Evolutionary conservation across 1,139 yeast genomes (phyloP).

Genomic region (Geotrichum cucujoidarum): DNA sequence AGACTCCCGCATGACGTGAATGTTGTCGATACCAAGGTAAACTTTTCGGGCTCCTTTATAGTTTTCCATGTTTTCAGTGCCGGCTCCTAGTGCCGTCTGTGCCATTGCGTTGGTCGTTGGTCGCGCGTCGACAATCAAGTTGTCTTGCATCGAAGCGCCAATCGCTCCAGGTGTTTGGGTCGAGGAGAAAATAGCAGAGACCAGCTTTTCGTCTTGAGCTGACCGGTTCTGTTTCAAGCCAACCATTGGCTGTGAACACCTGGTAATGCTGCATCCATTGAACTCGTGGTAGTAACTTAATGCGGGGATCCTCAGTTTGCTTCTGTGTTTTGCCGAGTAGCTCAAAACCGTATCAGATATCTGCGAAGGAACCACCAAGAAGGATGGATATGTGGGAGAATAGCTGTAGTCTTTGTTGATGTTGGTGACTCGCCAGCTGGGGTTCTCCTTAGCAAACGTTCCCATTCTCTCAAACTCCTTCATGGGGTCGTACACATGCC

Average conservation of each 20-base stretch:
- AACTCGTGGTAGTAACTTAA: slow-evolving; percentile 67
- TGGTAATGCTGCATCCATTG: slow-evolving; percentile 70
- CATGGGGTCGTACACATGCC: slow-evolving; percentile 63
- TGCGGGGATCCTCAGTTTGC: slow-evolving; percentile 80
- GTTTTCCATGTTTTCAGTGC: slow-evolving; percentile 87
- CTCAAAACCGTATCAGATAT: slow-evolving; percentile 77
- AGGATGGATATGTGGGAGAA: slow-evolving; percentile 71
- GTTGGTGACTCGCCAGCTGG: slow-evolving; percentile 63
- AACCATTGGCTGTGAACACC: slow-evolving; percentile 91
- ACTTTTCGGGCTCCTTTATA: slow-evolving; percentile 64
- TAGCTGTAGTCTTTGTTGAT: slow-evolving; percentile 62
- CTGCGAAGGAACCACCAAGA: slow-evolving; percentile 61
- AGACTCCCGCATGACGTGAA: slow-evolving; percentile 91
- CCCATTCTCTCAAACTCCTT: slow-evolving; percentile 61
- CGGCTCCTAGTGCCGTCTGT: slow-evolving; percentile 95
- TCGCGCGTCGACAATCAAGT: slow-evolving; percentile 82
- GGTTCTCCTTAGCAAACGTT: slow-evolving; percentile 26
- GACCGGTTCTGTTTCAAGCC: slow-evolving; percentile 87
- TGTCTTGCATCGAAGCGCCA: slow-evolving; percentile 42
- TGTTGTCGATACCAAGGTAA: slow-evolving; percentile 87
- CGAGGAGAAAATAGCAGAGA: slow-evolving; percentile 63
- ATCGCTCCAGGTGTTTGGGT: slow-evolving; percentile 35
- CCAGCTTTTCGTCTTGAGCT: slow-evolving; percentile 81
- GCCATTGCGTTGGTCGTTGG: slow-evolving; percentile 96
- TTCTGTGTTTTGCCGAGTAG: slow-evolving; percentile 80